Conservation (phyloP, 768 basidiomycete species). For the Pleurotus platypus region DNA sequence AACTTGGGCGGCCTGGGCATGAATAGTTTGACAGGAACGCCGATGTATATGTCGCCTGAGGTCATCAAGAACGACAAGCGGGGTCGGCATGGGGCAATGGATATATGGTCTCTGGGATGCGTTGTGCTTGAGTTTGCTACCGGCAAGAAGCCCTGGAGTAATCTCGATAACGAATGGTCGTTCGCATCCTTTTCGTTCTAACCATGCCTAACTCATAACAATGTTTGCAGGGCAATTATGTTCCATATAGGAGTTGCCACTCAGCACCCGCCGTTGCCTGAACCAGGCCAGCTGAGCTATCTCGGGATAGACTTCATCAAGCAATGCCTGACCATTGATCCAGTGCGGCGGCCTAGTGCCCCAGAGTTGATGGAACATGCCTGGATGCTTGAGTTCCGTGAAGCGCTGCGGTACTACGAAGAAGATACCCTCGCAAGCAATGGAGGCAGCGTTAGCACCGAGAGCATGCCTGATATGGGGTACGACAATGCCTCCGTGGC, state of each 20-base stretch:
- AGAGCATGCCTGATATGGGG: constrained; percentile 43
- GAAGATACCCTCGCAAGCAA: constrained; percentile 54
- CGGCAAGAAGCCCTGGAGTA: constrained; percentile 97
- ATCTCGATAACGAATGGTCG: constrained; percentile 98
- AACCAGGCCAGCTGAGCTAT: constrained; percentile 83
- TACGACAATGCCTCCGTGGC: constrained; percentile 50
- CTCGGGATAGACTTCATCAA: constrained; percentile 93
- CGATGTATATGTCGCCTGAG: constrained; percentile 99
- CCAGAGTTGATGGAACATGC: constrained; percentile 80
- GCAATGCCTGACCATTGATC: constrained; percentile 85
- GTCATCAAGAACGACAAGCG: constrained; percentile 92
- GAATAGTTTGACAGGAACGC: constrained; percentile 90
- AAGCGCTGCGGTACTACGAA: constrained; percentile 65
- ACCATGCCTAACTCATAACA: too few species aligned
- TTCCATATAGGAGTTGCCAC: constrained; percentile 98
- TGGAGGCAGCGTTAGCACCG: constrained; percentile 28
- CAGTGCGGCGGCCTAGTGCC: constrained; percentile 79
- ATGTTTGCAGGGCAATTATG: constrained; percentile 88
- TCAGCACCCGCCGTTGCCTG: constrained; percentile 93
- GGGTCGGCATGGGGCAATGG: constrained; percentile 92
- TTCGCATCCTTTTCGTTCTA: constrained; percentile 13
- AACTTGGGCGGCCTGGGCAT: constrained; percentile 45
- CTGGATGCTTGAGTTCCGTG: constrained; percentile 86
- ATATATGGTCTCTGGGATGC: constrained; percentile 97
- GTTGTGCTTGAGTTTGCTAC: constrained; percentile 97